Conservation (phyloP, 2,329 filamentous ascomycete species). For the Coniochaeta hoffmannii region DNA sequence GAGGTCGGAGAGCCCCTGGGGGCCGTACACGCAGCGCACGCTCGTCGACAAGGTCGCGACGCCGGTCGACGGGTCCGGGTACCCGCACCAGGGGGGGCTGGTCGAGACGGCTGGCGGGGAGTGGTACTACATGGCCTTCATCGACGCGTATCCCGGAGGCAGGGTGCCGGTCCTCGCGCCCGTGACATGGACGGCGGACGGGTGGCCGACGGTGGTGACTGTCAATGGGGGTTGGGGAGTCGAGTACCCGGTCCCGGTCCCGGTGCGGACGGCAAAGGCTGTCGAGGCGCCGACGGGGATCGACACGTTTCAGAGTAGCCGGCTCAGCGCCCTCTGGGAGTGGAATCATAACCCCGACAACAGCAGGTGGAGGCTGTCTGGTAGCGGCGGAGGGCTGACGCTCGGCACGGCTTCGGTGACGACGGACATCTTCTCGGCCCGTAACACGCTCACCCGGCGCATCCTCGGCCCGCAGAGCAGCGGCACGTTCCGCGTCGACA, state of each 20-base stretch:
- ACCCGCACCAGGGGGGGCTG: constrained; percentile 48
- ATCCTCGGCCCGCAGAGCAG: neutral
- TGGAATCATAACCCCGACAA: neutral
- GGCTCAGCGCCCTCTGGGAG: neutral
- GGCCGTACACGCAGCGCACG: constrained; percentile 40
- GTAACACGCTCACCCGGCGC: neutral
- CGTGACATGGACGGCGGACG: constrained; percentile 39
- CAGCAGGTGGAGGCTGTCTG: neutral
- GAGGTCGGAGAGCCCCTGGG: constrained; percentile 40
- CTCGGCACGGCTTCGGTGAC: neutral
- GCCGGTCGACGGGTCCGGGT: constrained; percentile 36
- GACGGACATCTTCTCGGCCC: neutral
- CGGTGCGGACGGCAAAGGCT: neutral
- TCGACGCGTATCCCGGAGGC: constrained; percentile 44
- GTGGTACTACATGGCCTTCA: constrained; percentile 52
- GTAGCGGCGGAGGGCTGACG: neutral
- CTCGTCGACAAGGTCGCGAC: constrained; percentile 33
- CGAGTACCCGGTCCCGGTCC: neutral
- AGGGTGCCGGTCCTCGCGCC: constrained; percentile 48
- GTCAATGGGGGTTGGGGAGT: neutral
- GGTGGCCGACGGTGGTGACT: constrained; percentile 27
- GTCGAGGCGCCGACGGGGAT: neutral
- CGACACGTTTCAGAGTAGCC: neutral
- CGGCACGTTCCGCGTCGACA: neutral
- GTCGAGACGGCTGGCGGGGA: constrained; percentile 40